phyloP scores from a whole-genome alignment of 768 basidiomycete genomes.

The Rhodotorula kratochvilovae region DNA sequence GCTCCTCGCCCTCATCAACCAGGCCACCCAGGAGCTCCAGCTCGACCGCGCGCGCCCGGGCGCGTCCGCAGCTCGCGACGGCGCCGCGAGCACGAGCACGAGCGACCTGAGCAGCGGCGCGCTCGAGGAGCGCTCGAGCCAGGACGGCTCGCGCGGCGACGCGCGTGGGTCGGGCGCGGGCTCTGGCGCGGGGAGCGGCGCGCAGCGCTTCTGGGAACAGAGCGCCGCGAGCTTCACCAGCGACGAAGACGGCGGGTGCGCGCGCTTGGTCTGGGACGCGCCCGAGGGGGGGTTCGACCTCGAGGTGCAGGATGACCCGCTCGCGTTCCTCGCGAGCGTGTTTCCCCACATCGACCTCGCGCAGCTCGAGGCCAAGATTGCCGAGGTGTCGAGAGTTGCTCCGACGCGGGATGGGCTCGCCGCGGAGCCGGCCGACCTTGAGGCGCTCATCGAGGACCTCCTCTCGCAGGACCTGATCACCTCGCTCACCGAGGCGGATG shows the following conservation, averaged over 20 bases:
- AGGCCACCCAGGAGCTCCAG: not conserved
- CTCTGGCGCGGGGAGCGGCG: not conserved
- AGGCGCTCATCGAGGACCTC: constrained; percentile 35
- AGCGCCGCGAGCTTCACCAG: not conserved
- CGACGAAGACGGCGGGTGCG: not conserved
- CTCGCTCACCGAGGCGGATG: constrained; percentile 14
- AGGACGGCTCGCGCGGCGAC: not conserved
- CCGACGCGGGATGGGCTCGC: not conserved
- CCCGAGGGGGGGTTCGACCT: constrained; percentile 1
- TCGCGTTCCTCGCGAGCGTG: constrained; percentile 34
- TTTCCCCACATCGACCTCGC: constrained; percentile 33
- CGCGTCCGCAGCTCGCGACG: not conserved
- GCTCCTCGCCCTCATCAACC: not conserved
- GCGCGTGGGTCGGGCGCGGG: not conserved
- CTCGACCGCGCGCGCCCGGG: not conserved
- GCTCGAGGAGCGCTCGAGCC: constrained; percentile 26
- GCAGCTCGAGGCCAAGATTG: constrained; percentile 10
- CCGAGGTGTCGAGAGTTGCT: not conserved
- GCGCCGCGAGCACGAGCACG: not conserved
- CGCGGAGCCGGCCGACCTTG: constrained; percentile 15
- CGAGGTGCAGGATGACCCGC: constrained; percentile 30
- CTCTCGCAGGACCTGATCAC: constrained; percentile 29
- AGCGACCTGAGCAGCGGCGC: constrained; percentile 26
- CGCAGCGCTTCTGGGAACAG: not conserved
- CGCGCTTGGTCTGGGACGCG: constrained; percentile 4